Percentiles rank a stretch among this genome's conserved stretches.
phyloP scores from a whole-genome alignment of 2,329 filamentous ascomycete genomes.

The Curvularia sp. region DNA sequence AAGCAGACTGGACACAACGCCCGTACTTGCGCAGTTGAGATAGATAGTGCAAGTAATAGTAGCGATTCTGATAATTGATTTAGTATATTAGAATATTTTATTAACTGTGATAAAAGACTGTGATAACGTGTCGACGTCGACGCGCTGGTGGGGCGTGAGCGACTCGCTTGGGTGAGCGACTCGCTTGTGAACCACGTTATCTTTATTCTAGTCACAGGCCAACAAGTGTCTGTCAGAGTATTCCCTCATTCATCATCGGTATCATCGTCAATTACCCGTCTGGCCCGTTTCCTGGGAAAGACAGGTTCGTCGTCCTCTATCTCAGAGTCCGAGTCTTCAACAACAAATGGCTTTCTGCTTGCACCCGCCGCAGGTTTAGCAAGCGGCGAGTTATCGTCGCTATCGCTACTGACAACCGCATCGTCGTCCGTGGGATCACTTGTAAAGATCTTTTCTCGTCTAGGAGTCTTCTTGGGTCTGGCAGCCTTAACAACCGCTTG shows the following conservation, averaged over 20 bases:
- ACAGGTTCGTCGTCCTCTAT: constrained; percentile 31
- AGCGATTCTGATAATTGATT: too few species aligned
- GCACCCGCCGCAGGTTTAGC: constrained; percentile 15
- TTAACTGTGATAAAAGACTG: too few species aligned
- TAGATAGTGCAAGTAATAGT: too few species aligned
- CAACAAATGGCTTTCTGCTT: constrained; percentile 26
- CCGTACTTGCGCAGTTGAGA: too few species aligned
- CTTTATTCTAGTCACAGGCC: background rate
- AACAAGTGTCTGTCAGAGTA: background rate
- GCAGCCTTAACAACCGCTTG: constrained; percentile 42
- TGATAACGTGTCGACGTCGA: too few species aligned
- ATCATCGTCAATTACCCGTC: constrained; percentile 43
- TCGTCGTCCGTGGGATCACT: constrained; percentile 46
- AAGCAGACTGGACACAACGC: too few species aligned
- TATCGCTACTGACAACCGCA: constrained; percentile 45
- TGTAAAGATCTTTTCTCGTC: constrained; percentile 45
- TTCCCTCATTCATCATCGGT: constrained; percentile 37
- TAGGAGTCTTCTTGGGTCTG: constrained; percentile 28
- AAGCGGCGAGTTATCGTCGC: constrained; percentile 36
- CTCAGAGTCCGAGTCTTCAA: constrained; percentile 36
- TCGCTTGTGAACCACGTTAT: too few species aligned
- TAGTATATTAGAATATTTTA: too few species aligned
- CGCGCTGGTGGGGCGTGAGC: too few species aligned
- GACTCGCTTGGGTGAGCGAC: too few species aligned
- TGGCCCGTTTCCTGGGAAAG: constrained; percentile 31